phyloP scores from a whole-genome alignment of 163 green algal species.

The Volvox carteri region DNA sequence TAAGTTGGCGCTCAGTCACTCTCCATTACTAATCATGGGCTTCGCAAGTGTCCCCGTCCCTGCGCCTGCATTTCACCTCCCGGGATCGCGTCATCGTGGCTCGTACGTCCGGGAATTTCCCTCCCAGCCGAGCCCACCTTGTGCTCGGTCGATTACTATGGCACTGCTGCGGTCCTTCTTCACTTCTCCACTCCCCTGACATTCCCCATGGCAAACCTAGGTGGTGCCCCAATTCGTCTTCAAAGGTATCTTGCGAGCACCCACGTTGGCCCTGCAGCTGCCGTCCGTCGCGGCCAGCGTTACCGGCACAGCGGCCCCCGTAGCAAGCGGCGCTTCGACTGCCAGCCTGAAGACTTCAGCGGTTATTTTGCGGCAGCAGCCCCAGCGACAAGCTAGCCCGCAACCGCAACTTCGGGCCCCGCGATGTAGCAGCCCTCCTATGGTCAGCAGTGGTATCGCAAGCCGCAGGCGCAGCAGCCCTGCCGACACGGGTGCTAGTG shows the following conservation, averaged over 20 bases:
- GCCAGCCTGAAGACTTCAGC: conserved; percentile 5
- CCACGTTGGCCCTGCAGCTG: not conserved
- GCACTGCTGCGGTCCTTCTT: too few relatives aligned
- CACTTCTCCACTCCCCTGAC: too few relatives aligned
- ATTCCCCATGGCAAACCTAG: too few relatives aligned
- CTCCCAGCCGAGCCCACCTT: too few relatives aligned
- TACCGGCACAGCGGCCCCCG: not conserved
- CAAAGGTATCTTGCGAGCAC: not conserved
- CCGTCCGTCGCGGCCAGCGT: not conserved
- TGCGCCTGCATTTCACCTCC: too few relatives aligned
- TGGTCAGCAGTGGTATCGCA: not conserved
- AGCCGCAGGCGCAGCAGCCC: conserved; percentile 6
- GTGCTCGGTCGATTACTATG: too few relatives aligned
- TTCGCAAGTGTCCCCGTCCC: too few relatives aligned
- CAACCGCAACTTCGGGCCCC: not conserved
- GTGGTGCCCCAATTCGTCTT: conserved; percentile 27
- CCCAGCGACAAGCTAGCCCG: not conserved
- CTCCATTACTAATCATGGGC: too few relatives aligned
- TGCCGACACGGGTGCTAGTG: not conserved
- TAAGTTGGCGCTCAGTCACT: too few relatives aligned
- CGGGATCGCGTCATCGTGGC: too few relatives aligned
- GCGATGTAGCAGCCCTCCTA: conserved; percentile 4
- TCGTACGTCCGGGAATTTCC: too few relatives aligned
- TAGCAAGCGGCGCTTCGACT: not conserved
- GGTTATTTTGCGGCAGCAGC: conserved; percentile 19